Conservation (phyloP, 768 basidiomycete genomes). For the Lactifluus echinatus region DNA sequence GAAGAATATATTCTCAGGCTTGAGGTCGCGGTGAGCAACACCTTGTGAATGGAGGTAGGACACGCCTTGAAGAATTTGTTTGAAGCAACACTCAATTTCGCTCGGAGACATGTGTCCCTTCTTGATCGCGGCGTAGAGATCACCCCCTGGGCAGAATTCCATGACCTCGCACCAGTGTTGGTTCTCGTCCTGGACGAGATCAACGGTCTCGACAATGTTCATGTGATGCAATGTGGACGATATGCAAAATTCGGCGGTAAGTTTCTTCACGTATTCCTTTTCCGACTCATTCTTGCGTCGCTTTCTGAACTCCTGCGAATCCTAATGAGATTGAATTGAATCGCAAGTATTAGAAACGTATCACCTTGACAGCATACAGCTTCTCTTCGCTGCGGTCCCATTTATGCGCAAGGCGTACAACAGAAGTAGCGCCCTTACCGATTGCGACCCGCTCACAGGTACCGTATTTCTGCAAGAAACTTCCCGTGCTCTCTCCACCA, state of each 20-base stretch:
- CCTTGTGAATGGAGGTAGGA: conserved; percentile 92
- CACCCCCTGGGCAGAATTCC: conserved; percentile 98
- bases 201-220: conserved; percentile 97
- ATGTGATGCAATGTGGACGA: conserved; percentile 89
- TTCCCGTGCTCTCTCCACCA: conserved; percentile 45
- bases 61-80: conserved; percentile 86
- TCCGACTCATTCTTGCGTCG: conserved; percentile 97
- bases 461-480: conserved; percentile 85
- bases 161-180: conserved; percentile 99
- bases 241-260: conserved; percentile 98
- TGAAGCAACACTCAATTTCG: conserved; percentile 97
- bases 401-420: conserved; percentile 94
- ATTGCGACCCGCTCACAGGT: conserved; percentile 96
- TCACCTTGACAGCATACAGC: conserved; percentile 94
- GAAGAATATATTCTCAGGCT: conserved; percentile 96
- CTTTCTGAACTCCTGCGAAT: conserved; percentile 86
- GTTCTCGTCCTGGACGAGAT: conserved; percentile 96
- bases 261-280: conserved; percentile 99
- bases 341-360: neutral
- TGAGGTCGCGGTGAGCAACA: conserved; percentile 96
- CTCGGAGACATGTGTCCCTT: conserved; percentile 86
- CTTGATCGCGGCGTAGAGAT: conserved; percentile 98
- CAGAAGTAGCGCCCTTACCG: conserved; percentile 96
- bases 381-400: conserved; percentile 97
- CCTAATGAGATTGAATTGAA: conserved; percentile 1